A percentile compares a stretch with the other conserved stretches of the same genome.
Evolutionary conservation across 257 asterid species (phyloP).

Genomic region (Prunella vulgaris): DNA sequence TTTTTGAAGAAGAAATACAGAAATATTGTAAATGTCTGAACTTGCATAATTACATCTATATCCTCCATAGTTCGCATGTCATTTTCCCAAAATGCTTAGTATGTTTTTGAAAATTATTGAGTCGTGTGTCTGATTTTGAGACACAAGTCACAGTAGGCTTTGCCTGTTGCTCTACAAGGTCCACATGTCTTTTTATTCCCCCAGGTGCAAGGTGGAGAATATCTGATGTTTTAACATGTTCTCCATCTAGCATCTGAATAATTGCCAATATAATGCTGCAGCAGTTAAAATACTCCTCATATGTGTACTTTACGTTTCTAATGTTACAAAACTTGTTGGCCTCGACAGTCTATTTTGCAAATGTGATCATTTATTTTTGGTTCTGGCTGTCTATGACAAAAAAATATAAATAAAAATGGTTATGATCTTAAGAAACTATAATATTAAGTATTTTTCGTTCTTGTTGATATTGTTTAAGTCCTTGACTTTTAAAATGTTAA

Average conservation of each 20-base stretch:
- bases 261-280: conserved; percentile 3
- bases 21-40: not conserved
- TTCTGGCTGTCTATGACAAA: not conserved
- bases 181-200: not conserved
- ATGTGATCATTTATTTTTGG: conserved; percentile 5
- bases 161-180: not conserved
- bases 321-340: conserved; percentile 6
- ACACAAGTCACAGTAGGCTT: not conserved
- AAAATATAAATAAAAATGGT: not conserved
- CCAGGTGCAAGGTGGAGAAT: not conserved
- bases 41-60: not conserved
- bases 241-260: not conserved
- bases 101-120: not conserved
- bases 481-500: not conserved
- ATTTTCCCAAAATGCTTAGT: not conserved
- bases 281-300: not conserved
- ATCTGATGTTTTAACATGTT: not conserved
- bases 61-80: not conserved
- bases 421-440: not conserved
- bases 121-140: conserved; percentile 7
- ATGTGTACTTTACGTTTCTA: not conserved
- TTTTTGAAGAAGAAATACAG: conserved; percentile 1
- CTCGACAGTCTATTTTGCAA: not conserved
- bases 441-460: not conserved
- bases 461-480: conserved; percentile 2